Conservation (phyloP, 2,329 filamentous ascomycete species). For the Aureobasidium melanogenum region DNA sequence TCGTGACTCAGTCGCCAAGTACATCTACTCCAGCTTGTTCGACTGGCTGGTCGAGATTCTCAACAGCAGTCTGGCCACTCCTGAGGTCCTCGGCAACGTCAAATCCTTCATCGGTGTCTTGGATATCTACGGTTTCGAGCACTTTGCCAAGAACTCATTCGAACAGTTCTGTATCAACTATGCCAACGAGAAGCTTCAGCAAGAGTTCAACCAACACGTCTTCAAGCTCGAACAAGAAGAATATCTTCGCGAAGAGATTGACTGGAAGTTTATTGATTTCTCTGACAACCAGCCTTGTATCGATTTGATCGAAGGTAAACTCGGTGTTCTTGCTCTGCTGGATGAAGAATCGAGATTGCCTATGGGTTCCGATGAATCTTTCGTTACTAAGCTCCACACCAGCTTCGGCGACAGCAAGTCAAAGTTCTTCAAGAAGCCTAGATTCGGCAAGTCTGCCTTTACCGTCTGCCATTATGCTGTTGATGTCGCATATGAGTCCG, state of each 20-base stretch:
- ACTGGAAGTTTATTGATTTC: slow-evolving; percentile 99
- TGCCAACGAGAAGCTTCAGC: slow-evolving; percentile 96
- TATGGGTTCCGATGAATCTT: slow-evolving; percentile 95
- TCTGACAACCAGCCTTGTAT: slow-evolving; percentile 99
- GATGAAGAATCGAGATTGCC: slow-evolving; percentile 95
- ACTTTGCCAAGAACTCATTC: slow-evolving; percentile 99
- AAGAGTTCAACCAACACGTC: slow-evolving; percentile 98
- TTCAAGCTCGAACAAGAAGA: slow-evolving; percentile 99
- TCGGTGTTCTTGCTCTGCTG: slow-evolving; percentile 82
- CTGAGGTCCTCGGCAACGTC: slow-evolving; percentile 74
- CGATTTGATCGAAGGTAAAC: slow-evolving; percentile 92
- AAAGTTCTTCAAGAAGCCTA: slow-evolving; percentile 96
- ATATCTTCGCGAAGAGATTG: slow-evolving; percentile 90
- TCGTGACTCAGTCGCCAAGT: slow-evolving; percentile 94
- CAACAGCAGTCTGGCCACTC: slow-evolving; percentile 81
- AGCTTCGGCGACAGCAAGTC: slow-evolving; percentile 87
- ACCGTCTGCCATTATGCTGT: slow-evolving; percentile 98
- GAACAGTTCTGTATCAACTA: slow-evolving; percentile 99
- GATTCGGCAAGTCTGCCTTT: slow-evolving; percentile 94
- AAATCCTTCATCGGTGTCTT: slow-evolving; percentile 92
- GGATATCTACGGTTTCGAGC: slow-evolving; percentile 99
- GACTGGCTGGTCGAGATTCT: slow-evolving; percentile 99
- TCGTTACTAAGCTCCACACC: slow-evolving; percentile 91
- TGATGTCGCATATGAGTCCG: slow-evolving; percentile 96
- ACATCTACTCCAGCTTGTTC: slow-evolving; percentile 95